These are phyloP conservation scores for Auriscalpium orientale DNA, from an alignment of 768 basidiomycete genomes.

Conservation along the genomic window DNA sequence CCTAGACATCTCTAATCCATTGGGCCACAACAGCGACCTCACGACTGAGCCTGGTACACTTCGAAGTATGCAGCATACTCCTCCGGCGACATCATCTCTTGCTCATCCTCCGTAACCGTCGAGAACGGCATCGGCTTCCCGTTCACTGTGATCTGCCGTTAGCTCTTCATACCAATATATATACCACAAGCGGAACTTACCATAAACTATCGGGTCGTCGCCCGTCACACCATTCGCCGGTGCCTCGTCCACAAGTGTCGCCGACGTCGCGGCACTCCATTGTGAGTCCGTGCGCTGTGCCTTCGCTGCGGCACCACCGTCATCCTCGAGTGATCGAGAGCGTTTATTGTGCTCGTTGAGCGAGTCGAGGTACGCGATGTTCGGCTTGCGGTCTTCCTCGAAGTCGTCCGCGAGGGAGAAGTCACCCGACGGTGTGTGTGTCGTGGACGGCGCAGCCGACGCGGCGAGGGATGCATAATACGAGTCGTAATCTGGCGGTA, in stretches of 20 bases:
- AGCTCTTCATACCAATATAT: background rate
- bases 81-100: constrained; percentile 88
- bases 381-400: constrained; percentile 65
- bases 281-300: constrained; percentile 9
- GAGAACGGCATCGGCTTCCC: constrained; percentile 68
- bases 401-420: constrained; percentile 44
- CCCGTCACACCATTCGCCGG: constrained; percentile 5
- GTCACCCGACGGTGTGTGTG: constrained; percentile 47
- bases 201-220: constrained; percentile 64
- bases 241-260: constrained; percentile 15
- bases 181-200: constrained; percentile 31
- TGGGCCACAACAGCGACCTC: background rate
- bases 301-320: constrained; percentile 16
- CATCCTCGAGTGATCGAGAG: constrained; percentile 52
- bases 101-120: constrained; percentile 84
- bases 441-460: constrained; percentile 48
- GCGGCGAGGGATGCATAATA: constrained; percentile 77
- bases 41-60: constrained; percentile 43
- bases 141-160: constrained; percentile 44
- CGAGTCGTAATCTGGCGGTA: constrained; percentile 59
- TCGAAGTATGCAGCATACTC: constrained; percentile 83
- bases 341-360: constrained; percentile 70
- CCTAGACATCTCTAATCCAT: too few species aligned
- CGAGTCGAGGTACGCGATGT: constrained; percentile 57
- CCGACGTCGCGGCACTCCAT: constrained; percentile 21